A percentile compares a stretch with the other conserved stretches of the same genome.
Conservation (phyloP, 768 basidiomycete species). For the Kwoniella botswanensis region DNA sequence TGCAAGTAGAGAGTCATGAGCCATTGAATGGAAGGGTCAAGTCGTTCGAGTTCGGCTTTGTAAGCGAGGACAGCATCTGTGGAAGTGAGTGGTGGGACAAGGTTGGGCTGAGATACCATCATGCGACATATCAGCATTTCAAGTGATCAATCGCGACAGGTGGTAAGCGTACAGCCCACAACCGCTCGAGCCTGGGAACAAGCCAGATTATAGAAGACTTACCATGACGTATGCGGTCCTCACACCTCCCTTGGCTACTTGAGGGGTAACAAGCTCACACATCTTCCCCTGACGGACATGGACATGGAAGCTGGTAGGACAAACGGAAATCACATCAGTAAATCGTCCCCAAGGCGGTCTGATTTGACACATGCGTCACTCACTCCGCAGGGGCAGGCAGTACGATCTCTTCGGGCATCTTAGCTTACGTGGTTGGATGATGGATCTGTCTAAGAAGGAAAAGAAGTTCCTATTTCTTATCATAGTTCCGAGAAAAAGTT, state of each 20-base stretch:
- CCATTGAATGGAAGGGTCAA: slow-evolving; percentile 80
- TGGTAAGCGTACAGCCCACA: no score
- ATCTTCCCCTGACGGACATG: slow-evolving; percentile 89
- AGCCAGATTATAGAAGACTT: slow-evolving; percentile 5
- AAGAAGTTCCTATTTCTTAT: no score
- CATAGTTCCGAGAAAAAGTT: no score
- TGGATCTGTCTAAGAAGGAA: no score
- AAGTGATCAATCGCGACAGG: no score
- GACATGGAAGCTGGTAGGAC: slow-evolving; percentile 75
- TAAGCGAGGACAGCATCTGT: slow-evolving; percentile 82
- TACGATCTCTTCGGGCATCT: not conserved
- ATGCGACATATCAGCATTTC: no score
- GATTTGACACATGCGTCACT: not conserved
- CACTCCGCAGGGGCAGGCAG: not conserved
- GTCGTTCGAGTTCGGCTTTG: slow-evolving; percentile 71
- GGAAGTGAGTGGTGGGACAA: slow-evolving; percentile 82
- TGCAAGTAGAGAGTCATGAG: slow-evolving; percentile 97
- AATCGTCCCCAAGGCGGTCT: not conserved
- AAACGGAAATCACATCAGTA: not conserved
- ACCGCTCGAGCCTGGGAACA: no score
- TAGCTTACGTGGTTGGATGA: not conserved
- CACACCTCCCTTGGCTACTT: slow-evolving; percentile 89
- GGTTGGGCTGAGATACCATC: slow-evolving; percentile 72
- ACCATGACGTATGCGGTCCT: slow-evolving; percentile 96
- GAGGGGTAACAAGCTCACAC: slow-evolving; percentile 81